Evolutionary conservation across 345 rosid genomes (phyloP), one percentile per base, ranked within the genome.

Genomic region (Citrus maxima): DNA sequence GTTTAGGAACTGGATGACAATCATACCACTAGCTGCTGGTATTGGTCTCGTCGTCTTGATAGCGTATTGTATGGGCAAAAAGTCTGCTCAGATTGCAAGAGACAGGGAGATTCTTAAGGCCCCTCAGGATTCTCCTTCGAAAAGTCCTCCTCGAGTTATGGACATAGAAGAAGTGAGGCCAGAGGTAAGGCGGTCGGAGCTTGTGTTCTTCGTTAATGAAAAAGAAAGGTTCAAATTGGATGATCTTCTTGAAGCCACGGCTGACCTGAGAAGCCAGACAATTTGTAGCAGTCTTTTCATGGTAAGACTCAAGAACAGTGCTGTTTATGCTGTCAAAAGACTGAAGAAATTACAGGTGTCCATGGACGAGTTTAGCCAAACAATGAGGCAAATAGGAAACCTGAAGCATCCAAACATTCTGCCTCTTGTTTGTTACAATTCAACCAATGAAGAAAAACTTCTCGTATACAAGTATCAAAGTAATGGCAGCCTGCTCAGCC

Each of bases 321-420:
- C 55, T 2, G 70, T 74, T 63, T 91, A 91, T 77, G 90, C 90
- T 30, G 88, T 91, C 72, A 87, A 88, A 79, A 85, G 93, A 76
- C 32, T 89, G 79, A 91, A 89, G 81, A 87, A 86, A 25, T 72
- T 86, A 78, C 87, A 74, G 82, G 85, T 79, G 22, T 84, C 90
- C 3, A 78, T 80, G 3, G 82, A 87, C 21, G 91, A 84, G 61
- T 91, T 89, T 46, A 63, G 83, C 49, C 68, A 30, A 59, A 81
- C 81, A 7, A 85, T 89, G 88, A 87, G 80, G 80, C 78, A 40
- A 67, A 84, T 89, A 4, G 93, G 91, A 72, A 81, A 78, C 73
- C 75, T 89, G 83, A 91, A 81, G 80, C 95, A 89, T 80, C 90
- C 88, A 4, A 91, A 91, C 64, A 79, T 89, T 40, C 84, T 91